phyloP scores from a whole-genome alignment of 352 stramenopile genomes.

The Phytophthora sojae region DNA sequence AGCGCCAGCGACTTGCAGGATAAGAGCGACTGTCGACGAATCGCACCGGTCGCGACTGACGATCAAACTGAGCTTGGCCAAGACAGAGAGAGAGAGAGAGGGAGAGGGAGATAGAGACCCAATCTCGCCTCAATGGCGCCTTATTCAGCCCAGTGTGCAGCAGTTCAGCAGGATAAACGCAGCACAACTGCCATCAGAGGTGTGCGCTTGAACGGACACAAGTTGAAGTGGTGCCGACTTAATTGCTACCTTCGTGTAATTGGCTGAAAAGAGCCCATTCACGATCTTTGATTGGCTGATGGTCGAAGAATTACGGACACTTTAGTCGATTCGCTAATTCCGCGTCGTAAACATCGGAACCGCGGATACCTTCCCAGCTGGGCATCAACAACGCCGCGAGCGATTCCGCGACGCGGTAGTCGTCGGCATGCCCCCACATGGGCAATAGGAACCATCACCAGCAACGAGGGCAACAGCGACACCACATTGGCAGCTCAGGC shows the following conservation, averaged over 20 bases:
- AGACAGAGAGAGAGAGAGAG: neutral
- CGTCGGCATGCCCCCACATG: neutral
- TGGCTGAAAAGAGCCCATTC: neutral
- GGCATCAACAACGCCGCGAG: slow-evolving; percentile 21
- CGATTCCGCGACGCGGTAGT: slow-evolving; percentile 9
- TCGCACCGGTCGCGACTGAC: neutral
- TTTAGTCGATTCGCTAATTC: neutral
- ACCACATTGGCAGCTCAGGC: neutral
- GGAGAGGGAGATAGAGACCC: neutral
- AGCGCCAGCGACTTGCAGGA: neutral
- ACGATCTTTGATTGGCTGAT: neutral
- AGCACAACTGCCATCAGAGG: neutral
- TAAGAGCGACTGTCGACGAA: neutral
- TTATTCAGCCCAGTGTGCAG: neutral
- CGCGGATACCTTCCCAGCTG: slow-evolving; percentile 13
- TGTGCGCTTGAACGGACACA: slow-evolving; percentile 4
- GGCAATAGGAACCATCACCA: neutral
- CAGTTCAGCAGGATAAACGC: neutral
- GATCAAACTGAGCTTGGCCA: neutral
- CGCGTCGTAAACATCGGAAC: slow-evolving; percentile 20
- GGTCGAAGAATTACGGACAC: neutral
- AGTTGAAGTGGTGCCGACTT: slow-evolving; percentile 22
- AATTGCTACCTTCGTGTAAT: slow-evolving; percentile 3
- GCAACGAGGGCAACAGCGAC: neutral
- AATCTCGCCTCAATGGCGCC: neutral